Percentiles rank a stretch among this genome's conserved stretches.
phyloP scores from a whole-genome alignment of 352 stramenopile genomes.

The Phytopythium sindhum region DNA sequence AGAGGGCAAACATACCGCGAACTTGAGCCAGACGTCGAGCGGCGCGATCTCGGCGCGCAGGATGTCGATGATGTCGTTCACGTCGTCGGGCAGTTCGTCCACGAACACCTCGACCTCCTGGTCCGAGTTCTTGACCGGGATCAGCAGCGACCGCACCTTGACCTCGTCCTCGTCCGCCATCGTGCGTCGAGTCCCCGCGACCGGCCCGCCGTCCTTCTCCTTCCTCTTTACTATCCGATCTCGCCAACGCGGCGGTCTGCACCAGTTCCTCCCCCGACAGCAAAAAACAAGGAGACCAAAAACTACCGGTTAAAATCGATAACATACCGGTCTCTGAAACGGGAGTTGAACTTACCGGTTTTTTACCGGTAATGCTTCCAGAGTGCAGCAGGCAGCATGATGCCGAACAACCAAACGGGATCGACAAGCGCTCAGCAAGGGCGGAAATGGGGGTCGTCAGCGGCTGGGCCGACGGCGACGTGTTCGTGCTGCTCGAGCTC shows the following conservation, averaged over 20 bases:
- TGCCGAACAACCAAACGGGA: constrained; percentile 2
- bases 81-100: constrained; percentile 87
- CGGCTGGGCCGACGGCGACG: constrained; percentile 51
- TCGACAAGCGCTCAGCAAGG: constrained; percentile 5
- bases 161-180: constrained; percentile 37
- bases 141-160: constrained; percentile 75
- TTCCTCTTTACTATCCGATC: background rate
- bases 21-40: constrained; percentile 89
- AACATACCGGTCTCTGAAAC: background rate
- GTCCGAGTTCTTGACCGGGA: constrained; percentile 89
- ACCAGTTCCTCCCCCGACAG: background rate
- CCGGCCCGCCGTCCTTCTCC: background rate
- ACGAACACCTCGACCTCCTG: constrained; percentile 89
- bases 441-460: constrained; percentile 26
- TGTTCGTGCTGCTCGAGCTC: constrained; percentile 44
- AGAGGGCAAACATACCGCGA: constrained; percentile 54
- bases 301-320: background rate
- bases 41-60: constrained; percentile 88
- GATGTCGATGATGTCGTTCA: constrained; percentile 92
- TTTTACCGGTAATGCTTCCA: background rate
- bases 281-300: background rate
- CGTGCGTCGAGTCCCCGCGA: background rate
- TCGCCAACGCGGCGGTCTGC: background rate
- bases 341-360: background rate
- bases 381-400: background rate